A percentile compares a stretch with the other conserved stretches of the same genome.
These are phyloP conservation scores for Trypanosoma melophagium DNA, from an alignment of 208 protist species.

Conservation along the genomic window DNA sequence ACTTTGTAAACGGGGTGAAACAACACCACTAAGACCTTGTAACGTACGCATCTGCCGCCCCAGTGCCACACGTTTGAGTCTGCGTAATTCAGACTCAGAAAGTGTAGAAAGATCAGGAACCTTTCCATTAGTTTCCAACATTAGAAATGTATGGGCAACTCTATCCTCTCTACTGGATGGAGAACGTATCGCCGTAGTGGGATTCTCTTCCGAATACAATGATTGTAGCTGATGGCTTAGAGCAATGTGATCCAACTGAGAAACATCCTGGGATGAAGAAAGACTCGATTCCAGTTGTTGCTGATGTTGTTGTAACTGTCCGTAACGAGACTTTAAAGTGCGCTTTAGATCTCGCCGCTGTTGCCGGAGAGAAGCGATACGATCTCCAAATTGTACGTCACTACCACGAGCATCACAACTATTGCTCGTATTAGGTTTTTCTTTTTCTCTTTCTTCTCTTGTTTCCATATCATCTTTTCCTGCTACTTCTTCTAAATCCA, in stretches of 20 bases:
- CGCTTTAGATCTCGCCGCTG: conserved; percentile 8
- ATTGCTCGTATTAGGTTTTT: too few relatives aligned
- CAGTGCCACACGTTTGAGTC: background rate
- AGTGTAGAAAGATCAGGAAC: conserved; percentile 11
- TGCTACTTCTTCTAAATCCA: conserved; percentile 22
- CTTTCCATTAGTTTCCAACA: conserved; percentile 18
- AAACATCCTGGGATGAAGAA: background rate
- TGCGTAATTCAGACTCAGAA: conserved; percentile 15
- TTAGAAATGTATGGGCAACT: conserved; percentile 12
- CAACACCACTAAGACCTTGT: background rate
- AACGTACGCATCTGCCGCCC: background rate
- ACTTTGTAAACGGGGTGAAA: background rate
- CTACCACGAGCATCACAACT: background rate
- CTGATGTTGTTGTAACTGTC: conserved; percentile 8
- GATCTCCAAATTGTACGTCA: background rate
- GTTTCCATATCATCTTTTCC: background rate
- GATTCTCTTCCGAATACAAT: background rate
- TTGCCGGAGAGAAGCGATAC: background rate
- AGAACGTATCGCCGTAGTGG: background rate
- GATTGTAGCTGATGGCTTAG: background rate
- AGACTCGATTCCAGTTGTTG: conserved; percentile 3
- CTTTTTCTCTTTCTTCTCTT: background rate
- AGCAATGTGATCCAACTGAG: background rate
- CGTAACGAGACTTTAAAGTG: background rate
- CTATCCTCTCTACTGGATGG: background rate